Evolutionary conservation across 352 stramenopile species (phyloP), one percentile per base, ranked within the genome.

Genomic region (Blastocystis hominis): DNA sequence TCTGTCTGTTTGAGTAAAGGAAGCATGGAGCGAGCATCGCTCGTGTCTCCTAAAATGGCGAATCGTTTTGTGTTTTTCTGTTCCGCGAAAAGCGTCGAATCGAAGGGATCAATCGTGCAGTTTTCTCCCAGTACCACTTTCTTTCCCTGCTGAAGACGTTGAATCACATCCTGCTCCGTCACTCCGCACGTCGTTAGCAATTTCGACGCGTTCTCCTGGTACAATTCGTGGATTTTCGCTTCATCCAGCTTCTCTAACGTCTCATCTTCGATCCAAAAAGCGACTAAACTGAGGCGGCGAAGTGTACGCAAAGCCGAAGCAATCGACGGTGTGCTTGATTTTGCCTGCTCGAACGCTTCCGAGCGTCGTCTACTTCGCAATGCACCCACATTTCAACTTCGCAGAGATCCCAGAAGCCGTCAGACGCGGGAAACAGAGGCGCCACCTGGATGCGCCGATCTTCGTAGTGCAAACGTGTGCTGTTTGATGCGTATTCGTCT

Each of bases 401-500:
- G 3, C 59, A 56, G 40, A 77, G 59, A 68, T 70, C 24, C 64
- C 87, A 89, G 89, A 86, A 59, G 17, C 66, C 46, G 44, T 72
- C 76, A 80, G 34, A 47, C 5, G 88, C 59, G 6, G 55, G 56
- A 56, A 53, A 78, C 42, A 86, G 30, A 59, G 59, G 76, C 42
- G 17, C n/a, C 1, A 76, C 68, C 50, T 89, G 54, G 17, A 76
- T 68, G 24, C 55, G 56, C 17, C 56, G 44, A 46, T 55, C 40
- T 50, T 40, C 66, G 63, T 86, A 68, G 15, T 69, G 79, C 36
- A 70, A 30, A 63, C 4, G 46, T 15, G 42, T 46, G 24, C 4
- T 46, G 17, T 30, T 72, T 88, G 75, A 79, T 46, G 36, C 70
- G 89, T 30, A 78, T 91, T 80, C 1, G 92, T 63, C 79, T 92